phyloP scores from a whole-genome alignment of 2,329 filamentous ascomycete species.

The Alternaria metachromatica region DNA sequence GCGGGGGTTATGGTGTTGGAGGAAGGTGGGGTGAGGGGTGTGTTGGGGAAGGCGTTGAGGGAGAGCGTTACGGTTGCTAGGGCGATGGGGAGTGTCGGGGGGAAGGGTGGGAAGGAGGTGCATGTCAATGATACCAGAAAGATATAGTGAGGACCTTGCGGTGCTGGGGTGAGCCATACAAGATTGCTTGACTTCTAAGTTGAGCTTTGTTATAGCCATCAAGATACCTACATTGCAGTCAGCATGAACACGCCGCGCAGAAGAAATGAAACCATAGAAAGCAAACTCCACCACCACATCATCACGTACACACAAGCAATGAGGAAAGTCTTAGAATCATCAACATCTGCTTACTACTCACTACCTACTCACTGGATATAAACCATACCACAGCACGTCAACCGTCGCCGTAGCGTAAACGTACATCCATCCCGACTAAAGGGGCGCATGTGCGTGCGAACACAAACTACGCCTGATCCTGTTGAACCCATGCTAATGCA shows the following conservation, averaged over 20 bases:
- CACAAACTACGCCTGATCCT: constrained; percentile 2
- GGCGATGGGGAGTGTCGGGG: constrained; percentile 44
- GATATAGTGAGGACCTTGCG: too few relatives aligned
- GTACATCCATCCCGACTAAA: constrained; percentile 3
- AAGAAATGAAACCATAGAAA: too few relatives aligned
- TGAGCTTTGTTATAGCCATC: too few relatives aligned
- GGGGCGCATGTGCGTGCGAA: constrained; percentile 2
- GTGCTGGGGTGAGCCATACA: too few relatives aligned
- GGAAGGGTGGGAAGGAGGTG: constrained; percentile 20
- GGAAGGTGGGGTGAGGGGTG: constrained; percentile 36
- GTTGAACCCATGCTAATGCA: constrained; percentile 17
- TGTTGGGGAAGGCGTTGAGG: constrained; percentile 49
- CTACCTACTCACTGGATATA: constrained; percentile 12
- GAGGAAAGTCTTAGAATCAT: neutral
- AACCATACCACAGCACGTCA: constrained; percentile 1
- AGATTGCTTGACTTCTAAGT: too few relatives aligned
- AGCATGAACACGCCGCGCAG: too few relatives aligned
- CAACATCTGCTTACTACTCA: constrained; percentile 8
- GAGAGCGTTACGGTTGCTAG: constrained; percentile 58
- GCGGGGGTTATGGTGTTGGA: constrained; percentile 44
- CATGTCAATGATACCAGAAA: constrained; percentile 54
- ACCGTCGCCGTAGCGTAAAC: constrained; percentile 8
- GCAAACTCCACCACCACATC: neutral
- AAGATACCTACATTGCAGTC: too few relatives aligned
- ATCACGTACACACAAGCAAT: neutral